Percentiles rank a stretch among this genome's conserved stretches.
These are phyloP conservation scores for Thalassiosira gravida DNA, from an alignment of 352 stramenopile genomes.

Conservation along the genomic window DNA sequence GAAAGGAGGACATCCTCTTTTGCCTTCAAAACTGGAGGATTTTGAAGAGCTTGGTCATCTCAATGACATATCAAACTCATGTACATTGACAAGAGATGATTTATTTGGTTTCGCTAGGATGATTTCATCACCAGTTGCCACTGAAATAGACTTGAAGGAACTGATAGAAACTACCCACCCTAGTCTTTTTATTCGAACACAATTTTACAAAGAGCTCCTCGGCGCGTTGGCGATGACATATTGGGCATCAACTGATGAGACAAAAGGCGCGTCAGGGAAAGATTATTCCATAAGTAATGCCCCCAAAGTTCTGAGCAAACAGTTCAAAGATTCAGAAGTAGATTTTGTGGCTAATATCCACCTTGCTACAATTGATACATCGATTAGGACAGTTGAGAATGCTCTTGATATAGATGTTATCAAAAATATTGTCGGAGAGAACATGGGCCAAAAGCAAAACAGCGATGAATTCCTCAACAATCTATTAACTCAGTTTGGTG, in stretches of 20 bases:
- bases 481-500: slow-evolving; percentile 55
- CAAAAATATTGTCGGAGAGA: slow-evolving; percentile 56
- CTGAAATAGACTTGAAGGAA: slow-evolving; percentile 59
- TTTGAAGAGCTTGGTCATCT: slow-evolving; percentile 68
- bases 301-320: slow-evolving; percentile 45
- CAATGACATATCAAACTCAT: slow-evolving; percentile 49
- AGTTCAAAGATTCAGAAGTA: slow-evolving; percentile 42
- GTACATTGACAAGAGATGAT: slow-evolving; percentile 54
- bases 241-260: slow-evolving; percentile 82
- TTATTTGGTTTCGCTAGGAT: slow-evolving; percentile 59
- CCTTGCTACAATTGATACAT: slow-evolving; percentile 67
- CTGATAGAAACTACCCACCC: slow-evolving; percentile 73
- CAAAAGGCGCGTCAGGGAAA: slow-evolving; percentile 40
- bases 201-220: slow-evolving; percentile 80
- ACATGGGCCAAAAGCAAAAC: slow-evolving; percentile 20
- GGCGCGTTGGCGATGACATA: slow-evolving; percentile 84
- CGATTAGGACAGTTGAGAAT: slow-evolving; percentile 79
- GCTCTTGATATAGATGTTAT: slow-evolving; percentile 68
- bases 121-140: slow-evolving; percentile 36
- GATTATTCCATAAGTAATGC: slow-evolving; percentile 34
- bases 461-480: slow-evolving; percentile 51
- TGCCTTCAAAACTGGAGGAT: slow-evolving; percentile 68
- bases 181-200: slow-evolving; percentile 68
- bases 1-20: slow-evolving; percentile 87
- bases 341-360: slow-evolving; percentile 62